A percentile compares a stretch with the other conserved stretches of the same genome.
Evolutionary conservation across 768 basidiomycete species (phyloP).

Genomic region (Royoungia palumana): DNA sequence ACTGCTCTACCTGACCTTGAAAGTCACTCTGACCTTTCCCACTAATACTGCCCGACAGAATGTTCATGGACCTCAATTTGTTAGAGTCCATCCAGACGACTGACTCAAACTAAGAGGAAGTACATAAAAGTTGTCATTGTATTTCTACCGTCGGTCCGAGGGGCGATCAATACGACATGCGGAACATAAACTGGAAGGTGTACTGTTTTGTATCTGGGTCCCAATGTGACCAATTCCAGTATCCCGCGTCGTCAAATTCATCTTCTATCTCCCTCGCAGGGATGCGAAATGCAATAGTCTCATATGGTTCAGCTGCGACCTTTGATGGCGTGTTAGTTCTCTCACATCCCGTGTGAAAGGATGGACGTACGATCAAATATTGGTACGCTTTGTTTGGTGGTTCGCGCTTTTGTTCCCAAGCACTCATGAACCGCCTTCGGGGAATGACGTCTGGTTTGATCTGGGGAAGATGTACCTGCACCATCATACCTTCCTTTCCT

Average conservation of each 20-base stretch:
- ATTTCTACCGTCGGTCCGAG: neutral
- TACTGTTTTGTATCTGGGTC: constrained; percentile 99
- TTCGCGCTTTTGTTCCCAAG: constrained; percentile 96
- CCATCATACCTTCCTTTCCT: constrained; percentile 95
- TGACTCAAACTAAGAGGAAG: neutral
- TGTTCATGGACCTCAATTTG: neutral
- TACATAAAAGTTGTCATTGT: neutral
- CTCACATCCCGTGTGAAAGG: neutral
- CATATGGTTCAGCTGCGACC: constrained; percentile 99
- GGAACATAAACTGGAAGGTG: constrained; percentile 97
- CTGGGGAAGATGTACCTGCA: constrained; percentile 94
- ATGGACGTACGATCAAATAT: constrained; percentile 89
- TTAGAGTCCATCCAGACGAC: neutral
- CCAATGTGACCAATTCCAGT: constrained; percentile 99
- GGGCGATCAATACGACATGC: constrained; percentile 40
- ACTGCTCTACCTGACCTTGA: neutral
- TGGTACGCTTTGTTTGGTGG: constrained; percentile 96
- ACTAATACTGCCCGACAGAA: constrained; percentile 1
- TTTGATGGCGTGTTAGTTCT: constrained; percentile 38
- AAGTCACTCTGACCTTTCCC: too few species aligned
- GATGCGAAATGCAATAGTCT: constrained; percentile 98
- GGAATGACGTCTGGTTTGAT: constrained; percentile 85
- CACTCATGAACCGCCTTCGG: constrained; percentile 90
- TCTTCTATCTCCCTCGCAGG: constrained; percentile 97
- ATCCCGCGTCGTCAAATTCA: constrained; percentile 83